A percentile compares a stretch with the other conserved stretches of the same genome.
These are phyloP conservation scores for Neonectria hederae DNA, from an alignment of 2,329 filamentous ascomycete genomes.

Conservation along the genomic window DNA sequence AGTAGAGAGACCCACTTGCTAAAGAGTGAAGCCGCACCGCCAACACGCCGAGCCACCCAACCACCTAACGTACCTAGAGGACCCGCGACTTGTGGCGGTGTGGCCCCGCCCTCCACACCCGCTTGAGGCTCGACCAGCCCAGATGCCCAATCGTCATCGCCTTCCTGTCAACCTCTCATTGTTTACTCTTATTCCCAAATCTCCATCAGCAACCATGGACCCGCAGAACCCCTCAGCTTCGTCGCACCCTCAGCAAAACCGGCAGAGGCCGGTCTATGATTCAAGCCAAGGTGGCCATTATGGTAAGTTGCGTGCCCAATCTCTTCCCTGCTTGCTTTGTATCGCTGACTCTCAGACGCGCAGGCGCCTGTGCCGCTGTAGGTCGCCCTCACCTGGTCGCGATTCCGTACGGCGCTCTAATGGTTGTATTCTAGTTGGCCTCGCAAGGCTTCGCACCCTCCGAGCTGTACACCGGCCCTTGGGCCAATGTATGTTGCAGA, in stretches of 20 bases:
- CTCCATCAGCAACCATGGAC: constrained; percentile 46
- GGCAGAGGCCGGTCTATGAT: constrained; percentile 75
- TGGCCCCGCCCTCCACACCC: constrained; percentile 14
- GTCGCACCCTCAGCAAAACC: constrained; percentile 65
- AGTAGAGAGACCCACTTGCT: too few species aligned
- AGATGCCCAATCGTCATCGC: constrained; percentile 40
- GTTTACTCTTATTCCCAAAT: constrained; percentile 19
- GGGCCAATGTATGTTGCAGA: constrained; percentile 82
- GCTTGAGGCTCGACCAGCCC: constrained; percentile 17
- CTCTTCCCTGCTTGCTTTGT: background rate
- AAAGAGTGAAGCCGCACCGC: too few species aligned
- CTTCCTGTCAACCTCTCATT: constrained; percentile 31
- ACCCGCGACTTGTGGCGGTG: background rate
- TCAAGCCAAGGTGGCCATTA: constrained; percentile 79
- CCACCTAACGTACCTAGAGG: background rate
- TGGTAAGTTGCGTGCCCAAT: constrained; percentile 60
- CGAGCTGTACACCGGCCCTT: constrained; percentile 92
- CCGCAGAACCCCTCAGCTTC: constrained; percentile 58
- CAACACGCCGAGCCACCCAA: background rate
- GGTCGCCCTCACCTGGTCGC: constrained; percentile 25
- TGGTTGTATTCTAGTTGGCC: constrained; percentile 69
- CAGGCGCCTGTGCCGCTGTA: constrained; percentile 60
- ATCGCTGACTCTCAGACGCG: constrained; percentile 33
- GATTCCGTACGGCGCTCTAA: constrained; percentile 20
- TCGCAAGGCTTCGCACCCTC: constrained; percentile 89